Evolutionary conservation across 495 filamentous ascomycete genomes (phyloP).

Genomic region (Apiosordaria backusii): DNA sequence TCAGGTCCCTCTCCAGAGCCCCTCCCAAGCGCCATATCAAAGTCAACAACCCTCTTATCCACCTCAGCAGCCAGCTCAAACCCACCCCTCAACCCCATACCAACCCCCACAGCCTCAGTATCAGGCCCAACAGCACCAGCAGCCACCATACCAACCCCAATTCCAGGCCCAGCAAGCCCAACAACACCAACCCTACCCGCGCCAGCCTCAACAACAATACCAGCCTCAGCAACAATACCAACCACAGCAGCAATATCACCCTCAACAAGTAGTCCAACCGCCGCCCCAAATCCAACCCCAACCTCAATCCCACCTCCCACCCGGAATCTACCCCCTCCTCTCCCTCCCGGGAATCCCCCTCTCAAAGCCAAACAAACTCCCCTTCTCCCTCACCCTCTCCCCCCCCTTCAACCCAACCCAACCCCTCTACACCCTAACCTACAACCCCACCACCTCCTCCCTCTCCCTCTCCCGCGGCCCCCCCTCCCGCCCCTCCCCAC

Average conservation of each 20-base stretch:
- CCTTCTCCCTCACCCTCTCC: constrained; percentile 21
- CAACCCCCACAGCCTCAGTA: neutral
- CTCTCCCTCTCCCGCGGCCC: neutral
- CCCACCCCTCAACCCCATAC: neutral
- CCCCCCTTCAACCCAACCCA: neutral
- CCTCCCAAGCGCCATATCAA: neutral
- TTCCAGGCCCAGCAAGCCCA: neutral
- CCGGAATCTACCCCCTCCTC: neutral
- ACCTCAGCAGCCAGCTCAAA: neutral
- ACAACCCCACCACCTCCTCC: neutral
- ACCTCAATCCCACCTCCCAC: neutral
- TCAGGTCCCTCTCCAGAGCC: neutral
- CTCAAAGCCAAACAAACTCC: neutral
- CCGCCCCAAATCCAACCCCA: too few species aligned
- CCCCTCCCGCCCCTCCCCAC: constrained; percentile 1
- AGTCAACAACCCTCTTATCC: neutral
- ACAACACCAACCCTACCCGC: neutral
- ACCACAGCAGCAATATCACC: neutral
- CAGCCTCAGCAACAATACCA: too few species aligned
- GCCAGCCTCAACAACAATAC: neutral
- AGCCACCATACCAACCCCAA: neutral
- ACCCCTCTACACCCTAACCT: constrained; percentile 6
- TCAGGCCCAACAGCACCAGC: neutral
- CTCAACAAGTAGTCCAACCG: too few species aligned
- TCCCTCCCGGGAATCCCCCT: too few species aligned